phyloP scores from a whole-genome alignment of 345 rosid genomes.

The Atalantia buxifolia region DNA sequence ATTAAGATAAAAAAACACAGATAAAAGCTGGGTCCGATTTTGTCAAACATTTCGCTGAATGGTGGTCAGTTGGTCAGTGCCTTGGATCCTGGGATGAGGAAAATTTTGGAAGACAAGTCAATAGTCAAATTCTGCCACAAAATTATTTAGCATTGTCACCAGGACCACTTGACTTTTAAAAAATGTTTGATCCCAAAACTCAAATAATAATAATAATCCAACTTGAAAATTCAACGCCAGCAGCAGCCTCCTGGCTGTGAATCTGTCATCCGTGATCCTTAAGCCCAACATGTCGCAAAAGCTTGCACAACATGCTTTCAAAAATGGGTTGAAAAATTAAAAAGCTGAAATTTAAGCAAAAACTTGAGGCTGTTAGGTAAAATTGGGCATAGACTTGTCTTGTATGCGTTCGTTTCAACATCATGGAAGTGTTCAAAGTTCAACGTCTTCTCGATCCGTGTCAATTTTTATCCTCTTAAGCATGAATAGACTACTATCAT shows the following conservation, averaged over 20 bases:
- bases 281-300: background rate
- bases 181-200: slow-evolving; percentile 3
- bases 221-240: slow-evolving; percentile 3
- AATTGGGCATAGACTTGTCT: background rate
- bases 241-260: no score
- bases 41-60: slow-evolving; percentile 1
- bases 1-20: no score
- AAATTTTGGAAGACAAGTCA: background rate
- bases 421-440: background rate
- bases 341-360: background rate
- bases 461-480: slow-evolving; percentile 15
- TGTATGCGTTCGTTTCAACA: background rate
- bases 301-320: background rate
- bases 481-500: slow-evolving; percentile 11
- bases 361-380: background rate
- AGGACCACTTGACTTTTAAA: slow-evolving; percentile 6
- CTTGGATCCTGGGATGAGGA: background rate
- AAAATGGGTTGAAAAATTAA: background rate
- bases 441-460: slow-evolving; percentile 1
- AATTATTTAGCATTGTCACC: background rate
- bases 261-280: background rate
- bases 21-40: background rate
- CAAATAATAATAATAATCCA: background rate
- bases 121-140: background rate
- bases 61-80: background rate